Percentiles rank a stretch among this genome's conserved stretches.
Conservation (phyloP, 192 early-diverging fungal genomes). For the Backusella westeae region DNA sequence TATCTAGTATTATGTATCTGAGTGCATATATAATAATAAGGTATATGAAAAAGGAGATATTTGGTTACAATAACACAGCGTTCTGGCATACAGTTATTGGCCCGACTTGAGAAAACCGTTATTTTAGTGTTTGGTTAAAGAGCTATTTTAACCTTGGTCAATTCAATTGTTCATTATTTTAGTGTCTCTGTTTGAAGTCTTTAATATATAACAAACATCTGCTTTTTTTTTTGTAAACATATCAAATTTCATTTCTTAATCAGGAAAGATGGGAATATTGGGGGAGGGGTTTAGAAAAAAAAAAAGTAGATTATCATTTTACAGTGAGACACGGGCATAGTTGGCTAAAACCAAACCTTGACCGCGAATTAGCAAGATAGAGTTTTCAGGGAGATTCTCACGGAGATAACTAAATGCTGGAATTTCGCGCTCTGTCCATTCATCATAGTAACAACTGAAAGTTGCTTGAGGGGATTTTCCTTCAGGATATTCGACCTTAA, state of each 20-base stretch:
- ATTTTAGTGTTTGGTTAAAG: not conserved
- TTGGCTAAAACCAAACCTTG: slow-evolving; percentile 18
- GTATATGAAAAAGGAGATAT: not conserved
- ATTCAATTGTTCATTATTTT: not conserved
- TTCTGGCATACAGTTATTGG: not conserved
- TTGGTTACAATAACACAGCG: not conserved
- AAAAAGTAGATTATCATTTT: not conserved
- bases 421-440: slow-evolving; percentile 42
- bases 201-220: not conserved
- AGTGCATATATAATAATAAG: not conserved
- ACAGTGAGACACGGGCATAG: not conserved
- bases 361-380: slow-evolving; percentile 30
- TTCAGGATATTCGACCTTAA: slow-evolving; percentile 18
- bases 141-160: not conserved
- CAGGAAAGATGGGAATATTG: not conserved
- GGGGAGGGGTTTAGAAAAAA: not conserved
- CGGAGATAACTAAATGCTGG: slow-evolving; percentile 44
- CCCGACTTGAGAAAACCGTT: not conserved
- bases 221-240: not conserved
- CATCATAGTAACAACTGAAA: slow-evolving; percentile 46
- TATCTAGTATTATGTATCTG: not conserved
- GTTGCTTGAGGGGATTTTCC: slow-evolving; percentile 3
- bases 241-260: not conserved
- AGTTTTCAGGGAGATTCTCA: slow-evolving; percentile 34
- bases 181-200: too few relatives aligned